Evolutionary conservation across 73 alveolate species (phyloP).

Genomic region (Paramecium bursaria): DNA sequence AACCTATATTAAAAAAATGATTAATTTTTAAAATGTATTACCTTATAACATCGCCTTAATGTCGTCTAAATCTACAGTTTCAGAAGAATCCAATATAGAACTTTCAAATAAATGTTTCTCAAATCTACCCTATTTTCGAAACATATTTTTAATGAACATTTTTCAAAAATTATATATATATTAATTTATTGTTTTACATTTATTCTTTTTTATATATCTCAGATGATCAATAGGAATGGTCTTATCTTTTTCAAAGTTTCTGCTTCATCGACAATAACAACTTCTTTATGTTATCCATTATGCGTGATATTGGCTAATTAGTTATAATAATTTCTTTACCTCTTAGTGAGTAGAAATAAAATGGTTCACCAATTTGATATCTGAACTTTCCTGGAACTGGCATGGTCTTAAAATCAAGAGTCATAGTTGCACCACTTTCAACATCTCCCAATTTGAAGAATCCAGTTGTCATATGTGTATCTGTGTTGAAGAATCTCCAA

Average conservation of each 20-base stretch:
- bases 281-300: conserved; percentile 69
- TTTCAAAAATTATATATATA: too few species aligned
- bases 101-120: conserved; percentile 27
- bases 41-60: conserved; percentile 38
- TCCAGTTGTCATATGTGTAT: conserved; percentile 82
- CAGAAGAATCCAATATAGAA: conserved; percentile 8
- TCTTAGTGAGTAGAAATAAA: conserved; percentile 79
- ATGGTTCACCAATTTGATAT: conserved; percentile 86
- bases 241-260: conserved; percentile 65
- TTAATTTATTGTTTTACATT: too few species aligned
- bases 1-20: too few species aligned
- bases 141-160: conserved; percentile 53
- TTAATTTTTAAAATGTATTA: neutral
- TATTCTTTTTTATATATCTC: conserved; percentile 46
- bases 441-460: conserved; percentile 87
- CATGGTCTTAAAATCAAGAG: conserved; percentile 87
- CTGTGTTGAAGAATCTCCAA: conserved; percentile 86
- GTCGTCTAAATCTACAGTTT: conserved; percentile 58
- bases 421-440: conserved; percentile 87
- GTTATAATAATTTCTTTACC: conserved; percentile 13
- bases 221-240: conserved; percentile 69
- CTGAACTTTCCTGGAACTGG: conserved; percentile 86
- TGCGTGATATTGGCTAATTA: conserved; percentile 62
- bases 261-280: conserved; percentile 66
- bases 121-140: conserved; percentile 10